Base-by-base conservation (phyloP, 805 yeast genomes). In the Ogataea neopini region DNA sequence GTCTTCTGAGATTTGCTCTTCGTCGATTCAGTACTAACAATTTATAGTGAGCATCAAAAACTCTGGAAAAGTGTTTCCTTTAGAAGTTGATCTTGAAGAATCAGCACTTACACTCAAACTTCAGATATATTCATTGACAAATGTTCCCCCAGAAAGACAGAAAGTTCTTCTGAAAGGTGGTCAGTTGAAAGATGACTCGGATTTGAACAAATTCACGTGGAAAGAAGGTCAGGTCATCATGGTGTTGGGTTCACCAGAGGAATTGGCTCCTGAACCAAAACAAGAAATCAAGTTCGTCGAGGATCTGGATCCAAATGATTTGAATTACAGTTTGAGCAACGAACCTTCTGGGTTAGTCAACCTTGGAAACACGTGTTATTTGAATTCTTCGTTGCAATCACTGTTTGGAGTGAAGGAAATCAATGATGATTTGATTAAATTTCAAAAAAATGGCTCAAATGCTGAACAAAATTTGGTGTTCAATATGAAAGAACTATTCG, bases 161-260 rank as follows among this genome's bases (percentile, higher is more conserved):
- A 92, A 92, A 71, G 84, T 91, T 51, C 76, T 94, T 62, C 79
- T 89, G 44, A 90, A 88, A 70, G 92, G 95, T 10, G 96, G 97
- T 35, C 95, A 90, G 64, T 70, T 94, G 59, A 75, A 76, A 46
- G 92, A 89, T 67, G 91, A 86, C 50, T 59, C 64, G 6, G 70
- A 74, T 32, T 67, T 88, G 44, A 61, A 71, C 9, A 56, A 69
- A 3, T 72, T 86, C 43, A 77, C 74, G 20, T 62, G 91, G 52
- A 86, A 85, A 59, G 74, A 79, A 18, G 80, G 79, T 28, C 87
- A 85, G 55, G 72, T 80, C 11, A 73, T 92, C 18, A 87, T 94
- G 96, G 88, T 94, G 48, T 74, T 94, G 47, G 99, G 99, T 19
- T 85, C 97, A 1, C 92, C 96, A 2, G 94, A 29, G 49, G 63